phyloP scores from a whole-genome alignment of 2,329 filamentous ascomycete genomes.

The Colletotrichum sp. region DNA sequence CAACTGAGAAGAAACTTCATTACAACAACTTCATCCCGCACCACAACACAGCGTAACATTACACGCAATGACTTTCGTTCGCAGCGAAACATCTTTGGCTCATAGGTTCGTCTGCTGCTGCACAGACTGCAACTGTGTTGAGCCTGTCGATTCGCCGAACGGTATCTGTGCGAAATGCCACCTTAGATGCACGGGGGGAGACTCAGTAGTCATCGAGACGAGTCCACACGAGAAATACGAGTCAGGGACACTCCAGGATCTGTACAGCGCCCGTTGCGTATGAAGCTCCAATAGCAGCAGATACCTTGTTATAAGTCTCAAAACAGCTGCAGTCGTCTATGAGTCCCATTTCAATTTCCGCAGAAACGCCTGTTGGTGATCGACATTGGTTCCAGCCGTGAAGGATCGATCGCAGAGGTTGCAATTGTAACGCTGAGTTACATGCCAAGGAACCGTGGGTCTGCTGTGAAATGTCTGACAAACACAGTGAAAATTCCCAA shows the following conservation, averaged over 20 bases:
- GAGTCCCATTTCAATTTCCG: background rate
- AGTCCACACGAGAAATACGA: background rate
- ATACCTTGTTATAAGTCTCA: background rate
- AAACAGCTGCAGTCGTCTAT: background rate
- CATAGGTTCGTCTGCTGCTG: background rate
- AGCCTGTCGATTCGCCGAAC: background rate
- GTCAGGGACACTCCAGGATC: background rate
- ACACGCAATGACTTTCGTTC: background rate
- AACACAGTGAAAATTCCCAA: background rate
- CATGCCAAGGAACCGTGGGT: background rate
- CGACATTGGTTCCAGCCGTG: background rate
- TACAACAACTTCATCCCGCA: background rate
- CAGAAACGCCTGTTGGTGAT: background rate
- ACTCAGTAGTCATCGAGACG: background rate
- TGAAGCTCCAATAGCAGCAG: background rate
- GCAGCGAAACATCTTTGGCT: background rate
- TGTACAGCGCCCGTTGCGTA: background rate
- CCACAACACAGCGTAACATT: background rate
- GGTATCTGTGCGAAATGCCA: background rate
- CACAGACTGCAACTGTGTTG: background rate
- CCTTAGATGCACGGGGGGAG: background rate
- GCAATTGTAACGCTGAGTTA: background rate
- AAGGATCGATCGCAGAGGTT: background rate
- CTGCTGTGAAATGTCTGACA: background rate
- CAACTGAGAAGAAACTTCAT: background rate